Base-by-base conservation (phyloP, 129 eudicot species). In the Arctium minus region DNA sequence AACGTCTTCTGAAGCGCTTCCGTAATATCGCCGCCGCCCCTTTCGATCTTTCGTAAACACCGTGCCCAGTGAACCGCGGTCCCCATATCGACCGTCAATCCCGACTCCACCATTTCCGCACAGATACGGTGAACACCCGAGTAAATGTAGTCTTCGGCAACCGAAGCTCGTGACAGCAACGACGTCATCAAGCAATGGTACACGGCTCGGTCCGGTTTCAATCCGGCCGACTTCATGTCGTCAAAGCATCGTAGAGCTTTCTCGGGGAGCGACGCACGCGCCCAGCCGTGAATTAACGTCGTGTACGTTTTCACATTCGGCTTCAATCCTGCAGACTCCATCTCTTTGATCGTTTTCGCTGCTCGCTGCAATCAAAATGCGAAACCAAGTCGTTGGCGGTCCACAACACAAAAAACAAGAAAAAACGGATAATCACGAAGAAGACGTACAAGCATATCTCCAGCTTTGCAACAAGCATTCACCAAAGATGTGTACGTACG, bases 171-270 rank as follows among this genome's bases (percentile, higher is more conserved):
- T 12, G 96, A 90, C 37, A 96, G 30, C 81, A 93, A 78, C 1
- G 99, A 91, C 64, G 99, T 93, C 94, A 96, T 92, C 60, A 96
- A 72, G 77, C 99, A 96, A 73, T 96, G 99, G 88, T 96, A 96
- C 39, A 96, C 99, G 0, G 97, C 97, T 85, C 84, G 83, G 89
- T 93, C 99, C 0, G 99, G 96, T 86, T 93, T 84, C 80, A 96
- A 77, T 5, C 97, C 93, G 0, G 84, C 91, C 71, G 31, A 8
- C 84, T 96, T 96, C 98, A 96, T 90, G 72, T 93, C 91, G 73
- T 93, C 90, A 76, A 89, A 96, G 83, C 98, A 96, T 83, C 82
- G 89, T 73, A 96, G 74, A 3, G 99, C 98, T 74, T 96, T 96
- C 80, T 96, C 99, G 0, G 99, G 99, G 29, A 90, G 96, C 62